Percentiles rank a stretch among this genome's conserved stretches.
phyloP scores from a whole-genome alignment of 2,329 filamentous ascomycete genomes.

The Acephala macrosclerotiorum region DNA sequence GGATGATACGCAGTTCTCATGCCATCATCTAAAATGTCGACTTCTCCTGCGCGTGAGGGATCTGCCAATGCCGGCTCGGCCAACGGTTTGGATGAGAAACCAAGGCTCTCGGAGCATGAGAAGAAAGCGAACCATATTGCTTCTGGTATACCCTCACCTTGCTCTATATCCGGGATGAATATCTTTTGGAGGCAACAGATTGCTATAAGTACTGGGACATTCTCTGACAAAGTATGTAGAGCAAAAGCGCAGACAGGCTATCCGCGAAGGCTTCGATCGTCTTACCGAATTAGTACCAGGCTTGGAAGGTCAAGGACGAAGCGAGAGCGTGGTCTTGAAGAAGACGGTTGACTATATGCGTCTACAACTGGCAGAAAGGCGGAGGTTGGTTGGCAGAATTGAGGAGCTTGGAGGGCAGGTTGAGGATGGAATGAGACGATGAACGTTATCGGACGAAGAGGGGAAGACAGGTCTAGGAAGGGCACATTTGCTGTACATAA shows the following conservation, averaged over 20 bases:
- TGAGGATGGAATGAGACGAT: conserved; percentile 42
- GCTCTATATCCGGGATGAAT: too few species aligned
- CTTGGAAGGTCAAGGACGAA: conserved; percentile 71
- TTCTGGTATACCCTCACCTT: conserved; percentile 48
- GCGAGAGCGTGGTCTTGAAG: conserved; percentile 71
- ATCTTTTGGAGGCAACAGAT: not conserved
- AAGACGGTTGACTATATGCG: conserved; percentile 63
- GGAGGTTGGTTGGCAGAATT: conserved; percentile 55
- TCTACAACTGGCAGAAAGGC: conserved; percentile 56
- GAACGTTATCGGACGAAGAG: not conserved
- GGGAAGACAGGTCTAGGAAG: not conserved
- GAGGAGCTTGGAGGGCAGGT: conserved; percentile 58
- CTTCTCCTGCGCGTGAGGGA: conserved; percentile 37
- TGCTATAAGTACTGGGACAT: not conserved
- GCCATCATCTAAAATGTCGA: conserved; percentile 32
- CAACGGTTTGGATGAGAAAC: conserved; percentile 56
- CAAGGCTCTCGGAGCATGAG: conserved; percentile 71
- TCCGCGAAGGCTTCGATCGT: conserved; percentile 73
- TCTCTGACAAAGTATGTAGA: conserved; percentile 46
- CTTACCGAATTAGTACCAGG: conserved; percentile 74
- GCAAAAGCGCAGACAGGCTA: conserved; percentile 57
- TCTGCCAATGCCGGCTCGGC: conserved; percentile 39
- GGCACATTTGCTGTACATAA: not conserved
- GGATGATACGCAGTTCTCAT: conserved; percentile 20
- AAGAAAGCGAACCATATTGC: conserved; percentile 79